phyloP scores from a whole-genome alignment of 2,329 filamentous ascomycete genomes.

The Aspergillus brunneoviolaceus region DNA sequence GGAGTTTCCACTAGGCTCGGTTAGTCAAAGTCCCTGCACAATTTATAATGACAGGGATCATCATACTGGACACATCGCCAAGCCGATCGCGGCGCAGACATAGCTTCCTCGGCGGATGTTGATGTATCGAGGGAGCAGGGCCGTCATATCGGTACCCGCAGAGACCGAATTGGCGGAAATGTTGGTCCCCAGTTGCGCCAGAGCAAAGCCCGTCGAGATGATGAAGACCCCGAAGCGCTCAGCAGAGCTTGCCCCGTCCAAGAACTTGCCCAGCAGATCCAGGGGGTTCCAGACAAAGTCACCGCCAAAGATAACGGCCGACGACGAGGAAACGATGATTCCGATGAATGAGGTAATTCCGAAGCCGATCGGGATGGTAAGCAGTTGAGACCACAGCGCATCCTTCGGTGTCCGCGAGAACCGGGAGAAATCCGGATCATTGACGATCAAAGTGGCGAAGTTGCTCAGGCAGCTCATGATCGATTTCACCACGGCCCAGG shows the following conservation, averaged over 20 bases:
- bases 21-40: slow-evolving; percentile 11
- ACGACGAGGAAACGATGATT: slow-evolving; percentile 73
- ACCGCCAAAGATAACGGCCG: slow-evolving; percentile 59
- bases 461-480: slow-evolving; percentile 90
- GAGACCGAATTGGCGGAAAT: slow-evolving; percentile 85
- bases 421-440: slow-evolving; percentile 81
- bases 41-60: neutral
- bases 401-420: slow-evolving; percentile 76
- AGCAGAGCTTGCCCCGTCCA: slow-evolving; percentile 65
- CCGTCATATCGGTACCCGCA: slow-evolving; percentile 79
- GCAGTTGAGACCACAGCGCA: slow-evolving; percentile 76
- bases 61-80: slow-evolving; percentile 76
- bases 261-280: slow-evolving; percentile 63
- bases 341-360: slow-evolving; percentile 81
- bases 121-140: slow-evolving; percentile 73
- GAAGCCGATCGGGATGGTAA: slow-evolving; percentile 71
- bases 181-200: slow-evolving; percentile 83
- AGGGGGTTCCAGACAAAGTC: slow-evolving; percentile 73
- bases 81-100: slow-evolving; percentile 73
- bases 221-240: slow-evolving; percentile 75
- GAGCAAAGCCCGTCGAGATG: slow-evolving; percentile 67
- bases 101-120: slow-evolving; percentile 87
- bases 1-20: slow-evolving; percentile 58
- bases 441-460: slow-evolving; percentile 79
- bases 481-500: slow-evolving; percentile 78